Conservation (phyloP, 768 basidiomycete genomes). For the Podaxis pistillaris region DNA sequence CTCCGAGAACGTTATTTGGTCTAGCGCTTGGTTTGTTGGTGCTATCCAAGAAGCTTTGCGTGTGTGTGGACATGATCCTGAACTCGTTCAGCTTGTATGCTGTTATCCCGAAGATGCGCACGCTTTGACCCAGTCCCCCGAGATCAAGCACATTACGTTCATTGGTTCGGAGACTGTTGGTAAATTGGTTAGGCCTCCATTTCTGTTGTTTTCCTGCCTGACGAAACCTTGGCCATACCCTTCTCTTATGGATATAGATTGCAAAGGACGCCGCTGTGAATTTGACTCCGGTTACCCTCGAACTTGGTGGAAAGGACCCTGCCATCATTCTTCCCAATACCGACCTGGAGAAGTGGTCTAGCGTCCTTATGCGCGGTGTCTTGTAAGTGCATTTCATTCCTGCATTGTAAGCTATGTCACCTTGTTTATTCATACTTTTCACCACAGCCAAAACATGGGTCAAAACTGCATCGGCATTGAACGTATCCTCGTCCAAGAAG, state of each 20-base stretch:
- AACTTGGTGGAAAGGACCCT: constrained; percentile 95
- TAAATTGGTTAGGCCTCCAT: constrained; percentile 50
- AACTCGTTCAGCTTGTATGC: constrained; percentile 89
- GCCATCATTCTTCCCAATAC: constrained; percentile 86
- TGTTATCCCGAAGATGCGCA: constrained; percentile 89
- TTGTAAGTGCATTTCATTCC: constrained; percentile 59
- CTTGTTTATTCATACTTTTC: neutral
- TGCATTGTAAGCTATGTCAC: neutral
- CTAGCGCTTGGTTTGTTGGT: constrained; percentile 77
- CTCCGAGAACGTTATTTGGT: constrained; percentile 92
- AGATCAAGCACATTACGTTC: constrained; percentile 93
- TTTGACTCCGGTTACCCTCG: constrained; percentile 89
- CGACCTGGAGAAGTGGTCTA: constrained; percentile 75
- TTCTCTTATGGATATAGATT: constrained; percentile 43
- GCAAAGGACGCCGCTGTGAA: constrained; percentile 82
- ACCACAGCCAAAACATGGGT: constrained; percentile 79
- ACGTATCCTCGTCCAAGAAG: constrained; percentile 80
- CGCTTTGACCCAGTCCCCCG: constrained; percentile 71
- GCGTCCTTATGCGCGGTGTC: constrained; percentile 86
- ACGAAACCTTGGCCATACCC: neutral
- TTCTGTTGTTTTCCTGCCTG: neutral
- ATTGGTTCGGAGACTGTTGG: constrained; percentile 83
- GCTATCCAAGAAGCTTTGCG: constrained; percentile 75
- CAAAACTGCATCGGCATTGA: constrained; percentile 99
- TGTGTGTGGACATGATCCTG: constrained; percentile 77